Evolutionary conservation across 192 early-diverging fungal species (phyloP), one percentile per base, ranked within the genome.

Genomic region (Spinellus fusiger): DNA sequence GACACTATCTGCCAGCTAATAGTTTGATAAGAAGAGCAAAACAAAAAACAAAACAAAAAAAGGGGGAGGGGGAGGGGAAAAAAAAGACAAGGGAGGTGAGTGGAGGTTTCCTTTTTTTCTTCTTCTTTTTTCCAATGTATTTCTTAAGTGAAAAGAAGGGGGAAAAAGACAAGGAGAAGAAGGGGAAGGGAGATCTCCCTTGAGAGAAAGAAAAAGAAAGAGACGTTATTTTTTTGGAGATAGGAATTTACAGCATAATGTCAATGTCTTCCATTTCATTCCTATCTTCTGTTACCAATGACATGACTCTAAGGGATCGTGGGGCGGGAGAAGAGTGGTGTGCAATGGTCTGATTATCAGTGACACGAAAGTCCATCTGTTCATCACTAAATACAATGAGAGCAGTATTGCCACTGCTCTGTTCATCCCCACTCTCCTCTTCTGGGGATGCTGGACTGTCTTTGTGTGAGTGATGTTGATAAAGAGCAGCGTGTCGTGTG

Each of bases 301-400:
- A 34, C n/a, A n/a, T n/a, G 26, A 34, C 48, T 48, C 29, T 15
- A 29, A 27, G 29, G 25, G 22, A 49, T 31, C 1, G 40, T 44
- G 10, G 15, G 13, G 40, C 40, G 29, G 47, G 16, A n/a, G 57
- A 46, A 48, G 40, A 59, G 18, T 59, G 57, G 28, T 60, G 64
- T 23, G 52, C 32, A 26, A 66, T 66, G 16, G 58, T 59, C 47
- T 66, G 32, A 55, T 66, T 59, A 40, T 59, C 56, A 9, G 57
- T 66, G 47, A 66, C 64, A 12, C n/a, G 48, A 26, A 59, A 47
- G 26, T 66, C 57, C 64, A 66, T 66, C 26, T 52, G n/a, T 29
- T 66, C 57, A 22, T 59, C 50, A 34, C 64, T 35, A 59, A 59
- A 59, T 20, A 60, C 49, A 25, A 66, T 23, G 5, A 59, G 22